Conservation (phyloP, 495 filamentous ascomycete species). For the Podospora pseudocomata region DNA sequence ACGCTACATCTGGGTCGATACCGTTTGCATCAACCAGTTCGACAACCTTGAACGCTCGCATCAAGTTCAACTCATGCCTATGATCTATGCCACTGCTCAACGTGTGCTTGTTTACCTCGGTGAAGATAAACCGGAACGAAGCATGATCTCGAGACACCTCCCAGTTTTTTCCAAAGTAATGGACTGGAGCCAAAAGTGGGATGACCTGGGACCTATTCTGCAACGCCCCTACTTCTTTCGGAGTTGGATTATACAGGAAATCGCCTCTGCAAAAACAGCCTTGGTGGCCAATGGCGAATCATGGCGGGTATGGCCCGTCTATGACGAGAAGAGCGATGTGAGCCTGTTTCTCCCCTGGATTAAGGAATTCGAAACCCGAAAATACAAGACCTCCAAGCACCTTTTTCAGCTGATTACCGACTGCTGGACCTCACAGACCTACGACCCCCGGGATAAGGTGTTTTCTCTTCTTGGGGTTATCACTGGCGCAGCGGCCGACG, state of each 20-base stretch:
- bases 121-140: constrained; percentile 5
- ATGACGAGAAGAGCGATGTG: constrained; percentile 4
- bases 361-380: constrained; percentile 13
- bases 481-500: constrained; percentile 16
- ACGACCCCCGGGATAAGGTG: constrained; percentile 32
- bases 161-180: not conserved
- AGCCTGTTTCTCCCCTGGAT: constrained; percentile 21
- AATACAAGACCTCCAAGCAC: constrained; percentile 20
- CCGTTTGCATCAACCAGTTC: constrained; percentile 34
- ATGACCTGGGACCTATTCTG: constrained; percentile 15
- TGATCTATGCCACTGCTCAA: constrained; percentile 30
- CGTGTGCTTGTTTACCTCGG: constrained; percentile 32
- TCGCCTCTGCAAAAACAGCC: constrained; percentile 20
- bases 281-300: constrained; percentile 21
- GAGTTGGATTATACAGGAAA: constrained; percentile 29
- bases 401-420: constrained; percentile 23
- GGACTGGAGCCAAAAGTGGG: constrained; percentile 18
- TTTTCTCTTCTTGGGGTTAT: constrained; percentile 29
- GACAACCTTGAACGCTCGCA: constrained; percentile 22
- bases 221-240: constrained; percentile 25
- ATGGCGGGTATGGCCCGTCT: constrained; percentile 20
- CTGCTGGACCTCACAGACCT: constrained; percentile 21
- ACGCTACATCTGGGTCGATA: constrained; percentile 31
- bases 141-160: constrained; percentile 10
- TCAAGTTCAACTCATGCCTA: constrained; percentile 32